Conservation (phyloP, 1,284 basidiomycete species). For the Marasmius sp. region DNA sequence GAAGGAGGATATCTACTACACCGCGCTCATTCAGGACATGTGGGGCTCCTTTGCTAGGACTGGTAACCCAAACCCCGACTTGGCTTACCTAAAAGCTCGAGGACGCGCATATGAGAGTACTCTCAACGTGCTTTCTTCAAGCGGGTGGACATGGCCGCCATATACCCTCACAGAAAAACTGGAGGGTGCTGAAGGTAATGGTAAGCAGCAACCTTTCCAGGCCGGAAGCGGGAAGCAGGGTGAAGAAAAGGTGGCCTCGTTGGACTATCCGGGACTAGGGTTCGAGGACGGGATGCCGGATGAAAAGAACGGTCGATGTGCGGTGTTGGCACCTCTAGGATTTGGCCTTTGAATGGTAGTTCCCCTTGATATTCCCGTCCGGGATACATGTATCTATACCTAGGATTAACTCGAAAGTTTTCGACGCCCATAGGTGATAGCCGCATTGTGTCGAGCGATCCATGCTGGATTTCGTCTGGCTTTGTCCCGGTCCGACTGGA, state of each 20-base stretch:
- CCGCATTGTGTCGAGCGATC: too few species aligned
- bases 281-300: conserved; percentile 6
- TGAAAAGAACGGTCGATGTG: conserved; percentile 8
- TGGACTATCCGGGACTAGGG: conserved; percentile 9
- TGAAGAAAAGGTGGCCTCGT: conserved; percentile 1
- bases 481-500: too few species aligned
- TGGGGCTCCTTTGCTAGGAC: conserved; percentile 42
- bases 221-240: not conserved
- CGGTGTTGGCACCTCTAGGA: not conserved
- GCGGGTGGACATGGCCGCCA: conserved; percentile 6
- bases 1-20: conserved; percentile 8
- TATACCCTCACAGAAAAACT: not conserved
- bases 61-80: conserved; percentile 40
- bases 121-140: not conserved
- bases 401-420: too few species aligned
- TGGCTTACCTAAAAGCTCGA: conserved; percentile 32
- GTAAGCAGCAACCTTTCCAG: not conserved
- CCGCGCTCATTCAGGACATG: conserved; percentile 27
- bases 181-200: too few species aligned
- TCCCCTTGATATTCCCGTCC: too few species aligned
- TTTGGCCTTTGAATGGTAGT: too few species aligned
- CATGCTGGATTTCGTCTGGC: too few species aligned
- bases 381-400: too few species aligned
- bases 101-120: conserved; percentile 17
- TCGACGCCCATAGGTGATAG: too few species aligned